A percentile compares a stretch with the other conserved stretches of the same genome.
These are phyloP conservation scores for Vitis rupestris DNA, from an alignment of 164 flowering plant species.

Conservation along the genomic window DNA sequence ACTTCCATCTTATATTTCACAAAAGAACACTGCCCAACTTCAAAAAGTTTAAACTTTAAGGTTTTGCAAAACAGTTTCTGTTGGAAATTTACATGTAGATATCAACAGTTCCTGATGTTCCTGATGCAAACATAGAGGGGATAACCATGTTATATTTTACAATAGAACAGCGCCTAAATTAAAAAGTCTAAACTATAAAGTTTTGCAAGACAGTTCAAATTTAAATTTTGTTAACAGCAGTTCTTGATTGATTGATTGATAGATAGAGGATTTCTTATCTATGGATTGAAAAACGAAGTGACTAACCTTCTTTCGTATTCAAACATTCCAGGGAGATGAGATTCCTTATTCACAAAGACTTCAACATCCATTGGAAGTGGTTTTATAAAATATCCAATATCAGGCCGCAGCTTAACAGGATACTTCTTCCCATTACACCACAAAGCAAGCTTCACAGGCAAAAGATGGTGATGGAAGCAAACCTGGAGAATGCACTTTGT, in stretches of 20 bases:
- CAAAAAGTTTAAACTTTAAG: too few species aligned
- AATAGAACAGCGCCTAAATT: too few species aligned
- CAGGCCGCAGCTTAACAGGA: conserved; percentile 85
- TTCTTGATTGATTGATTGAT: not conserved
- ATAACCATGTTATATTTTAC: too few species aligned
- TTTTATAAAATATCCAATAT: conserved; percentile 87
- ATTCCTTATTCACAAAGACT: conserved; percentile 56
- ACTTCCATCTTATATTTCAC: too few species aligned
- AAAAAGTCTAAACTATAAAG: too few species aligned
- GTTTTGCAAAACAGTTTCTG: too few species aligned
- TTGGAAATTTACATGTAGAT: too few species aligned
- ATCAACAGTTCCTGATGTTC: too few species aligned
- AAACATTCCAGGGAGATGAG: conserved; percentile 86
- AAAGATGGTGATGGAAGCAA: conserved; percentile 82
- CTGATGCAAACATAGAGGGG: too few species aligned
- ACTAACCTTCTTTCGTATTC: conserved; percentile 78
- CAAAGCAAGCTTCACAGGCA: conserved; percentile 75
- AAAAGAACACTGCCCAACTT: too few species aligned
- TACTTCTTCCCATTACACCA: conserved; percentile 52
- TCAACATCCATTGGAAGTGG: conserved; percentile 70
- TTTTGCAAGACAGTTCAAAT: too few species aligned
- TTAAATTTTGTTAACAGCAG: too few species aligned
- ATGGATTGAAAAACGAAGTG: not conserved
- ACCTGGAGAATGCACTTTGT: conserved; percentile 53
- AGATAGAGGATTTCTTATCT: not conserved